Evolutionary conservation across 2,329 filamentous ascomycete species (phyloP).

Genomic region (Ophiocordyceps australis): DNA sequence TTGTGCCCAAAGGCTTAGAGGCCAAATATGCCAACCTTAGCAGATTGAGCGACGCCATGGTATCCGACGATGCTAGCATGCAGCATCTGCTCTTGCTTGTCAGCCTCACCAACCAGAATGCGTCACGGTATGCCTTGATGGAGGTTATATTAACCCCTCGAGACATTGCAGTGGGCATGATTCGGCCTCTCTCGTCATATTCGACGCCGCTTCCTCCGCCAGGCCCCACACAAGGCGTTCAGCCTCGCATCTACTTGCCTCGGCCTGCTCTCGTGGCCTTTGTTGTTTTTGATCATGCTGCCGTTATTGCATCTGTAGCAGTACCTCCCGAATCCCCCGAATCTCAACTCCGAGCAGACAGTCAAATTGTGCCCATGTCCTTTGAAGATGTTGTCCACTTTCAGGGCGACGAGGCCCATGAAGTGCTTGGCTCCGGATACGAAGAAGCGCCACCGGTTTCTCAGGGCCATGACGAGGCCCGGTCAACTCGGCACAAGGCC

Average conservation of each 20-base stretch:
- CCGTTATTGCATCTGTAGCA: slow-evolving; percentile 59
- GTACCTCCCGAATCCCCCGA: slow-evolving; percentile 53
- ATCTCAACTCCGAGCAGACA: slow-evolving; percentile 54
- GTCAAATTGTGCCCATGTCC: slow-evolving; percentile 39
- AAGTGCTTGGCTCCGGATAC: slow-evolving; percentile 44
- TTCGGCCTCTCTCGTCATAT: slow-evolving; percentile 51
- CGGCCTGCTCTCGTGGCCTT: slow-evolving; percentile 66
- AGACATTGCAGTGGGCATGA: slow-evolving; percentile 38
- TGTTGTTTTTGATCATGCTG: slow-evolving; percentile 59
- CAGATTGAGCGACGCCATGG: slow-evolving; percentile 29
- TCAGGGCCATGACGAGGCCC: slow-evolving; percentile 22
- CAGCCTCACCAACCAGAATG: slow-evolving; percentile 30
- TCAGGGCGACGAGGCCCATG: slow-evolving; percentile 41
- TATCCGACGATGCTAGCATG: slow-evolving; percentile 28
- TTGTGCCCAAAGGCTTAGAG: slow-evolving; percentile 36
- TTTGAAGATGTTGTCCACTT: slow-evolving; percentile 85
- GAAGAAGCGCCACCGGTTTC: slow-evolving; percentile 32
- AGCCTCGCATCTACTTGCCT: slow-evolving; percentile 59
- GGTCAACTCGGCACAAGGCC: slow-evolving; percentile 31
- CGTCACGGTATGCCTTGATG: slow-evolving; percentile 55
- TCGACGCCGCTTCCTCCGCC: slow-evolving; percentile 28
- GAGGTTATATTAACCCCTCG: slow-evolving; percentile 44
- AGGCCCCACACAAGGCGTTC: slow-evolving; percentile 13
- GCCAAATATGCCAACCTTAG: slow-evolving; percentile 29
- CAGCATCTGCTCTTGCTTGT: slow-evolving; percentile 45